A percentile compares a stretch with the other conserved stretches of the same genome.
These are phyloP conservation scores for Albatrellus sp. DNA, from an alignment of 1,284 basidiomycete genomes.

Conservation along the genomic window DNA sequence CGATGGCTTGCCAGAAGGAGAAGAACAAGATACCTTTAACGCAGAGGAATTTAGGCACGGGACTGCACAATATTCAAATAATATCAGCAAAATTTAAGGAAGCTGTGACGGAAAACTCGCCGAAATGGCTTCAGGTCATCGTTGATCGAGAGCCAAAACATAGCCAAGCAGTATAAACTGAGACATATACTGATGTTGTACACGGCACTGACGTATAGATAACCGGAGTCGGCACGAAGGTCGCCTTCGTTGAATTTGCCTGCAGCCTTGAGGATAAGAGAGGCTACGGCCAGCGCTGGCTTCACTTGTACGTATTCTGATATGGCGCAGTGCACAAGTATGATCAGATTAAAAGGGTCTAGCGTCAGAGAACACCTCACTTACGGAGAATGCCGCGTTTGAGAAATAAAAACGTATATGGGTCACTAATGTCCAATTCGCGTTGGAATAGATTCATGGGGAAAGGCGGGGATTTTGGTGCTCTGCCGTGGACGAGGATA, in stretches of 20 bases:
- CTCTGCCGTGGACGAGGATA: constrained; percentile 82
- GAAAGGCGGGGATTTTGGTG: constrained; percentile 78
- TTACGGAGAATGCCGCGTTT: constrained; percentile 91
- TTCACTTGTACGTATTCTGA: constrained; percentile 97
- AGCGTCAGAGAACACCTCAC: constrained; percentile 19
- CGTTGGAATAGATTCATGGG: constrained; percentile 69
- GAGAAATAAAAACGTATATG: constrained; percentile 86
- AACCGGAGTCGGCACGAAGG: constrained; percentile 77
- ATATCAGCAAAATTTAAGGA: constrained; percentile 1
- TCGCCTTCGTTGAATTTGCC: constrained; percentile 89
- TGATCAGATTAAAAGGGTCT: constrained; percentile 2
- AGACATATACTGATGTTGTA: constrained; percentile 68
- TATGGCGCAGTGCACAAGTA: not conserved
- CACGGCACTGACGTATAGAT: constrained; percentile 82
- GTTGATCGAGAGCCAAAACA: constrained; percentile 89
- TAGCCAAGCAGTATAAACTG: constrained; percentile 79
- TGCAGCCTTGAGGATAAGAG: constrained; percentile 75
- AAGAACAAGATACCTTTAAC: constrained; percentile 98
- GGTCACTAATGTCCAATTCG: constrained; percentile 85
- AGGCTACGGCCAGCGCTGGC: constrained; percentile 77
- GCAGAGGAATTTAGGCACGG: constrained; percentile 90
- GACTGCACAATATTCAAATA: constrained; percentile 24
- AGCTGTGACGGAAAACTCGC: constrained; percentile 25
- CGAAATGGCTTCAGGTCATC: constrained; percentile 82
- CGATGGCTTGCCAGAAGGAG: constrained; percentile 94